Evolutionary conservation across 1,284 basidiomycete genomes (phyloP).

Genomic region (Moniliophthora roreri): DNA sequence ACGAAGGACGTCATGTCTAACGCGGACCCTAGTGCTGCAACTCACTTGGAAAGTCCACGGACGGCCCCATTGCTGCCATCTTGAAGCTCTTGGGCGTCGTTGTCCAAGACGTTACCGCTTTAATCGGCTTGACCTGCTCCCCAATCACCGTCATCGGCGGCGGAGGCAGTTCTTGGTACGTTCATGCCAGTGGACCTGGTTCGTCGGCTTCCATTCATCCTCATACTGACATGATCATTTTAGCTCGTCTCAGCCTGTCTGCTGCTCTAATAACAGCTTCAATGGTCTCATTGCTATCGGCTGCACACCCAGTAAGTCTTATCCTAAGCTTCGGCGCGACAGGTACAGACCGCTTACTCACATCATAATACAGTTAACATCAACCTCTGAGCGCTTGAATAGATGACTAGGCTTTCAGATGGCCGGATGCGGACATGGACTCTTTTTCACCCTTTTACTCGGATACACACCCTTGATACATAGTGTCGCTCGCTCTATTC

Average conservation of each 20-base stretch:
- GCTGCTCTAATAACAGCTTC: conserved; percentile 40
- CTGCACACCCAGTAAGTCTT: conserved; percentile 42
- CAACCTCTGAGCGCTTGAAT: conserved; percentile 22
- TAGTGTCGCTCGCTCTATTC: neutral
- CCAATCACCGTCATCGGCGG: conserved; percentile 29
- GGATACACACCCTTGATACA: neutral
- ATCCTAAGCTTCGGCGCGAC: neutral
- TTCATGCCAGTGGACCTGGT: neutral
- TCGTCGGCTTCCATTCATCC: neutral
- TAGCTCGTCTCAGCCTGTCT: conserved; percentile 41
- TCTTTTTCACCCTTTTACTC: too few species aligned
- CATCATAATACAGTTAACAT: conserved; percentile 27
- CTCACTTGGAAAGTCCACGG: neutral
- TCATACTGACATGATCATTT: neutral
- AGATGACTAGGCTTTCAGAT: neutral
- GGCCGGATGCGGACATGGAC: neutral
- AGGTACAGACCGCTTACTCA: conserved; percentile 9
- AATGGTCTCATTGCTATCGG: conserved; percentile 42
- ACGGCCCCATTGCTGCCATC: neutral
- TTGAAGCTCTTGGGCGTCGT: neutral
- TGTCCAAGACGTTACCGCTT: neutral
- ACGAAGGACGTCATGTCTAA: neutral
- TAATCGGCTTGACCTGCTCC: conserved; percentile 36
- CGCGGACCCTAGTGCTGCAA: conserved; percentile 7
- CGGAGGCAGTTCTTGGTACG: conserved; percentile 37